A percentile compares a stretch with the other conserved stretches of the same genome.
These are phyloP conservation scores for Coleophoma eucalyptorum DNA, from an alignment of 2,329 filamentous ascomycete genomes.

Conservation along the genomic window DNA sequence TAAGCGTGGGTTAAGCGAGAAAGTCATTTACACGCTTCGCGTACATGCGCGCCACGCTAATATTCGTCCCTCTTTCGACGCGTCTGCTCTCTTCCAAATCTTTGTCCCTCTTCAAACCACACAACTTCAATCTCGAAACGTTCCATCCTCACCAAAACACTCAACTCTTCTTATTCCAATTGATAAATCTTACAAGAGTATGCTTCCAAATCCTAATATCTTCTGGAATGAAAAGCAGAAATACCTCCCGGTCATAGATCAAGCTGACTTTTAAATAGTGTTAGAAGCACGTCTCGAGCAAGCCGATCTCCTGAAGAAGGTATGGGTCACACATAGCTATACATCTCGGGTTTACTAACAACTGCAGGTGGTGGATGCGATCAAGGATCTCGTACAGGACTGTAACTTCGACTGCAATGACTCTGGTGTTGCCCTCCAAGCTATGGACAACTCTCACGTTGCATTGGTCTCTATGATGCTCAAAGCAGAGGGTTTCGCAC, in stretches of 20 bases:
- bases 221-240: background rate
- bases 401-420: constrained; percentile 99
- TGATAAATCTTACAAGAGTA: constrained; percentile 1
- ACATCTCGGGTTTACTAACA: constrained; percentile 14
- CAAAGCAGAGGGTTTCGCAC: constrained; percentile 89
- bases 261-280: constrained; percentile 40
- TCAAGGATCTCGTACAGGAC: constrained; percentile 98
- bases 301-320: constrained; percentile 93
- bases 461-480: constrained; percentile 99
- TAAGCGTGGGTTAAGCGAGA: background rate
- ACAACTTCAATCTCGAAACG: background rate
- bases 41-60: background rate
- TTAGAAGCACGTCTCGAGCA: constrained; percentile 97
- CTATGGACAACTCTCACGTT: constrained; percentile 99
- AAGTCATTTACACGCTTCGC: background rate
- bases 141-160: background rate
- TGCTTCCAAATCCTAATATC: background rate
- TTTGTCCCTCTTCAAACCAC: background rate
- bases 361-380: constrained; percentile 86
- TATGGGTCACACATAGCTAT: constrained; percentile 32
- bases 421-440: constrained; percentile 94
- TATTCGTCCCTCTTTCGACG: background rate
- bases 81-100: background rate
- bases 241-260: background rate
- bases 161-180: background rate